phyloP scores from a whole-genome alignment of 129 eudicot genomes.

The Helichrysum umbraculigerum region DNA sequence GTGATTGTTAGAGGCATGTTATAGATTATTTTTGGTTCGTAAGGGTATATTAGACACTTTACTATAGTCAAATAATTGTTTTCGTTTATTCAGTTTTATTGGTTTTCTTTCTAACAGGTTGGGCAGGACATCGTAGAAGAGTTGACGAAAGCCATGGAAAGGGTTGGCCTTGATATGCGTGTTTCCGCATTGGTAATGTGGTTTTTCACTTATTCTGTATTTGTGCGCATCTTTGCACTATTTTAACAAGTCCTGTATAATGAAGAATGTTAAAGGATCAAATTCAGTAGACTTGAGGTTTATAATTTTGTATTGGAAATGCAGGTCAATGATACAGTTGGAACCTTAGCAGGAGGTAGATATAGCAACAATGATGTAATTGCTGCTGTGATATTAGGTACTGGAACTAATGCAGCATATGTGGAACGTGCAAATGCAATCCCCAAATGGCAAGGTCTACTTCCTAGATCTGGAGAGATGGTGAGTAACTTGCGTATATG shows the following conservation, averaged over 20 bases:
- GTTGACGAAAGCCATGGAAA: constrained; percentile 20
- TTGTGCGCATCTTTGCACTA: background rate
- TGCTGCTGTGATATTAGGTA: constrained; percentile 90
- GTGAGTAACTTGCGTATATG: constrained; percentile 32
- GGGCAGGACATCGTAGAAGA: constrained; percentile 19
- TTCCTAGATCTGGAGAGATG: constrained; percentile 82
- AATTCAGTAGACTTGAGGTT: background rate
- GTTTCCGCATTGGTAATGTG: constrained; percentile 19
- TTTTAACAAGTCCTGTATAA: background rate
- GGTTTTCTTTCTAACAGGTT: constrained; percentile 28
- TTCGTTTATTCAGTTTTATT: constrained; percentile 12
- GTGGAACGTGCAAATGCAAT: constrained; percentile 77
- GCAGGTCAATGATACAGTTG: constrained; percentile 88
- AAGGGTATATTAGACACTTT: constrained; percentile 25
- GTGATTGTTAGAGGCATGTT: background rate
- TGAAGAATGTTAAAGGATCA: background rate
- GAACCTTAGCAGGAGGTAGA: constrained; percentile 80
- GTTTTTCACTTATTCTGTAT: constrained; percentile 35
- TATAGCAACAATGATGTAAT: constrained; percentile 58
- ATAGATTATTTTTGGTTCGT: constrained; percentile 1
- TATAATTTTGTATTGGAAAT: constrained; percentile 3
- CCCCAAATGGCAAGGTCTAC: constrained; percentile 80
- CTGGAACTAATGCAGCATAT: constrained; percentile 95
- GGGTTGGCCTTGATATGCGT: constrained; percentile 23
- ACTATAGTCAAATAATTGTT: background rate